A percentile compares a stretch with the other conserved stretches of the same genome.
Conservation (phyloP, 139 green algal species). For the Closterium sp. region DNA sequence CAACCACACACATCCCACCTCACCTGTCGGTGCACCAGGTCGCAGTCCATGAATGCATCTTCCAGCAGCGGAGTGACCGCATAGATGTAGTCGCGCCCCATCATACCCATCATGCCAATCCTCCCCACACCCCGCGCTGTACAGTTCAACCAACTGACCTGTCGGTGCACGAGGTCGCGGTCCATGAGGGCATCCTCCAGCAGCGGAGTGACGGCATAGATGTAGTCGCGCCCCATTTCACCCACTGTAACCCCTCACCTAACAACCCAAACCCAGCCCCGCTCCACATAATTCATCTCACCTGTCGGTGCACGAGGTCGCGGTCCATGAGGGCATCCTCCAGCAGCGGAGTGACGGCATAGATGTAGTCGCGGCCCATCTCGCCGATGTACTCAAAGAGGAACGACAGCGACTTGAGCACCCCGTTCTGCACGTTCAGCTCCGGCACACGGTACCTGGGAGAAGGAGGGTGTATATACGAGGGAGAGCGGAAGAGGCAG, state of each 20-base stretch:
- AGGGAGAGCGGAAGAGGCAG: too few species aligned
- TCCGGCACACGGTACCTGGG: slow-evolving; percentile 46
- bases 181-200: slow-evolving; percentile 95
- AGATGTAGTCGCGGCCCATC: slow-evolving; percentile 97
- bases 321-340: slow-evolving; percentile 95
- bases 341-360: slow-evolving; percentile 92
- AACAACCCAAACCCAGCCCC: too few species aligned
- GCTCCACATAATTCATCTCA: slow-evolving; percentile 51
- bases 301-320: slow-evolving; percentile 93
- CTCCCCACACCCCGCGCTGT: background rate
- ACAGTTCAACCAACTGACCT: too few species aligned
- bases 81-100: slow-evolving; percentile 58
- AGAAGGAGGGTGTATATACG: slow-evolving; percentile 28
- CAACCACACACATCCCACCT: background rate
- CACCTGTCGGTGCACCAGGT: background rate
- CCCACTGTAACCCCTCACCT: too few species aligned
- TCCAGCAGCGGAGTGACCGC: too few species aligned
- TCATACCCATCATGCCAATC: slow-evolving; percentile 80
- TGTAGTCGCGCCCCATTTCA: slow-evolving; percentile 91
- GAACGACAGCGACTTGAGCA: slow-evolving; percentile 97
- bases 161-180: slow-evolving; percentile 91
- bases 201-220: slow-evolving; percentile 96
- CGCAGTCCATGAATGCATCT: too few species aligned
- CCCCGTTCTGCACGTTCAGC: slow-evolving; percentile 92
- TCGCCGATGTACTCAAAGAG: slow-evolving; percentile 99